phyloP scores from a whole-genome alignment of 2,329 filamentous ascomycete species.

The Cladosporium sp. region DNA sequence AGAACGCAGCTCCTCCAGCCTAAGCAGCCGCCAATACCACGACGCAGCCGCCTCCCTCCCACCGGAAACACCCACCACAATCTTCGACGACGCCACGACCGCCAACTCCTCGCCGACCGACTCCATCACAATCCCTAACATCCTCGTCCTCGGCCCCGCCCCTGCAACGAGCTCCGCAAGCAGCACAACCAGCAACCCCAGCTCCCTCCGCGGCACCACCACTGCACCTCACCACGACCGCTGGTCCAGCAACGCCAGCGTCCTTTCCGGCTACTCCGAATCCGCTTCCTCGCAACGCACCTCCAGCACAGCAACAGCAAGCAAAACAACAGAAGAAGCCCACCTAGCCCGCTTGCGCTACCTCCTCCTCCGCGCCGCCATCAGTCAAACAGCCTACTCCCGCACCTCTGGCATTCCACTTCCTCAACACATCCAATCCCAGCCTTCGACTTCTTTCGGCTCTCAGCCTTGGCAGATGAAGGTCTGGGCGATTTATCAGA shows the following conservation, averaged over 20 bases:
- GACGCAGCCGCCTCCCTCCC: slow-evolving; percentile 41
- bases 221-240: slow-evolving; percentile 57
- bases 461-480: slow-evolving; percentile 64
- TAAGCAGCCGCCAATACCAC: slow-evolving; percentile 42
- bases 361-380: slow-evolving; percentile 75
- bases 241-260: slow-evolving; percentile 75
- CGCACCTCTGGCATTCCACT: slow-evolving; percentile 57
- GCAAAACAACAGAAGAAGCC: slow-evolving; percentile 59
- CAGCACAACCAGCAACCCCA: slow-evolving; percentile 20
- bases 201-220: slow-evolving; percentile 33
- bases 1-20: slow-evolving; percentile 44
- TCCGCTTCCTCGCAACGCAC: slow-evolving; percentile 56
- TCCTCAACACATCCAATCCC: slow-evolving; percentile 69
- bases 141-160: slow-evolving; percentile 75
- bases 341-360: slow-evolving; percentile 74
- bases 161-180: slow-evolving; percentile 27
- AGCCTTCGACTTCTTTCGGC: slow-evolving; percentile 77
- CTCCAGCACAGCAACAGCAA: slow-evolving; percentile 66
- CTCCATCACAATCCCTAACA: slow-evolving; percentile 71
- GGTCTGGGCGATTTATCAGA: slow-evolving; percentile 75
- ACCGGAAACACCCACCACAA: slow-evolving; percentile 89
- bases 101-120: slow-evolving; percentile 74
- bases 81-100: slow-evolving; percentile 79
- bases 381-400: slow-evolving; percentile 76
- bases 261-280: slow-evolving; percentile 74